Evolutionary conservation across 805 yeast genomes (phyloP), one percentile per base, ranked within the genome.

Genomic region (Vanderwaltozyma yarrowii): DNA sequence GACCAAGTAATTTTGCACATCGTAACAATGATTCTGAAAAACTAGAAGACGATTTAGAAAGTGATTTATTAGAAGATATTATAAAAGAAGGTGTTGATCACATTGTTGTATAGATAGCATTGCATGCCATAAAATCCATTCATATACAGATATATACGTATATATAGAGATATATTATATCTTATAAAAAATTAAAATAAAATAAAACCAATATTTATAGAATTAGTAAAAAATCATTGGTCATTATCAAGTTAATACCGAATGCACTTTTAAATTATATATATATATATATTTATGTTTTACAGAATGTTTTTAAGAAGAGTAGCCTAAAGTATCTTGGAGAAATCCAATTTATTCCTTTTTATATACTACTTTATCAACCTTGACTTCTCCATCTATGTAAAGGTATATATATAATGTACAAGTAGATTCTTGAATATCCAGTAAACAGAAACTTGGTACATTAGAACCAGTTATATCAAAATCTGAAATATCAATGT

Each of bases 361-460:
- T 30, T 78, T 65, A 51, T 77, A 80, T 20, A 74, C 73, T 32
- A 85, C 81, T 61, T 87, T 87, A 56, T 89, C 96, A 15, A 92
- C 96, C 56, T 83, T 84, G 25, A 92, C 88, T 42, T 86, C 94
- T 2, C 79, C 86, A 44, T 78, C 79, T 30, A 81, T 66, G 50
- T 78, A 68, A 10, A 92, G 82, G 66, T 92, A 92, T 42, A 92
- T 81, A 61, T 82, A 92, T 20, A 88, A 66, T 1, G 88, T 82
- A 47, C 95, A 80, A 2, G 73, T 71, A 0, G 78, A 60, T 0
- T 84, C 89, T 52, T 81, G 85, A n/a, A 87, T 74, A 52, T 92
- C 97, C 46, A 89, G 55, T 24, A 89, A 66, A 52, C 95, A 87
- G 58, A 92, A 89, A 38, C 95, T 83, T 4, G 97, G 96, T 12